Evolutionary conservation across 306 rosid species (phyloP).

Genomic region (Cucumis cinereus): DNA sequence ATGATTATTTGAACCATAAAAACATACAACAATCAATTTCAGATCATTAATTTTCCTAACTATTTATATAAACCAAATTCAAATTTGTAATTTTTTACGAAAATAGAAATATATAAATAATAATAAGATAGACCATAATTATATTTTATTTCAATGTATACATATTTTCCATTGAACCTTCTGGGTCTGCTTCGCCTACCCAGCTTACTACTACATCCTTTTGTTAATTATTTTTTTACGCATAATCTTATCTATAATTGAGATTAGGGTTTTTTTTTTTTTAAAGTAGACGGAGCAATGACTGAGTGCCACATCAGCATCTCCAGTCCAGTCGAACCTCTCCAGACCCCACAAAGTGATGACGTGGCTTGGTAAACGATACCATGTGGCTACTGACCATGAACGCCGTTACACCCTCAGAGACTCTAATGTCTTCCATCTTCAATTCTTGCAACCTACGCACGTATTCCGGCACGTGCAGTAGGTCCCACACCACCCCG

Average conservation of each 20-base stretch:
- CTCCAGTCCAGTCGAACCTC: conserved; percentile 96
- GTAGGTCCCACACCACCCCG: conserved; percentile 88
- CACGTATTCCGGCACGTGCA: conserved; percentile 94
- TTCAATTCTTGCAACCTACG: conserved; percentile 66
- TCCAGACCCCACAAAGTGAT: conserved; percentile 47
- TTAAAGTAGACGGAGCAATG: not conserved
- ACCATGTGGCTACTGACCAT: conserved; percentile 95
- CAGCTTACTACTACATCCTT: not conserved
- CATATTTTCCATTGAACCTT: not conserved
- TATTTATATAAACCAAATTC: no score
- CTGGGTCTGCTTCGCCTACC: conserved; percentile 12
- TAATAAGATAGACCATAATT: not conserved
- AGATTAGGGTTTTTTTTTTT: not conserved
- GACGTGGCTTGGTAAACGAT: conserved; percentile 73
- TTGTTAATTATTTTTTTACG: not conserved
- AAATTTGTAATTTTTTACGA: no score
- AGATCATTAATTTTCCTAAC: not conserved
- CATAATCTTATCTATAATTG: not conserved
- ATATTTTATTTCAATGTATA: not conserved
- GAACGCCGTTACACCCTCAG: conserved; percentile 84
- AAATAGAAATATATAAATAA: no score
- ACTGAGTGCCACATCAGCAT: conserved; percentile 22
- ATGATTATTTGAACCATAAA: not conserved
- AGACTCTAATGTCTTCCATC: conserved; percentile 86
- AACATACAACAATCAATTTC: not conserved